These are phyloP conservation scores for Bertia moriformis DNA, from an alignment of 2,329 filamentous ascomycete species.

Conservation along the genomic window DNA sequence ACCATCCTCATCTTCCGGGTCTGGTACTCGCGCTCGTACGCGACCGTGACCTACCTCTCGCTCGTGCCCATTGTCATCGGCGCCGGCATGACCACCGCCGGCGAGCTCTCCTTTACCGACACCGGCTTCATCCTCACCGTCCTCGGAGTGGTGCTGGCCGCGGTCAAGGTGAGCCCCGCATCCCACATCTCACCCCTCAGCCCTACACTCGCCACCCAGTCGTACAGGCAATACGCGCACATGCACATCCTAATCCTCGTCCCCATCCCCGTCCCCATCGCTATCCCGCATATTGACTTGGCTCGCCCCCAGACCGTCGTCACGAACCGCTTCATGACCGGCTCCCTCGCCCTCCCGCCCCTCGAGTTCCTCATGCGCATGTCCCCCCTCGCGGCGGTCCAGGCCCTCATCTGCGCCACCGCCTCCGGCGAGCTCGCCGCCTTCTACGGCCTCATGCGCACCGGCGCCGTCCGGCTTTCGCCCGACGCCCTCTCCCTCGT, in stretches of 20 bases:
- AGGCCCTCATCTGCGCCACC: constrained; percentile 35
- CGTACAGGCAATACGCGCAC: too few species aligned
- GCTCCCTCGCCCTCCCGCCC: constrained; percentile 37
- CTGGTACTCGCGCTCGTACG: constrained; percentile 38
- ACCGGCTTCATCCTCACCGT: constrained; percentile 39
- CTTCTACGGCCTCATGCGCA: constrained; percentile 18
- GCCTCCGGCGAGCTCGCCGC: constrained; percentile 33
- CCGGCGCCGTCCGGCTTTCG: constrained; percentile 17
- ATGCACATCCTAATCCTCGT: too few species aligned
- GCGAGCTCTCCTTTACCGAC: constrained; percentile 47
- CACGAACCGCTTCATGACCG: constrained; percentile 51
- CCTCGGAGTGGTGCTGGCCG: constrained; percentile 35
- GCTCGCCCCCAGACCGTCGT: constrained; percentile 31
- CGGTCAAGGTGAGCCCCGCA: constrained; percentile 29
- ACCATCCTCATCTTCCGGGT: constrained; percentile 46
- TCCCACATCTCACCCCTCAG: too few species aligned
- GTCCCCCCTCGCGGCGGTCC: constrained; percentile 42
- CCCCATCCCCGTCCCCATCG: constrained; percentile 2
- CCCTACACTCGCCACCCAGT: too few species aligned
- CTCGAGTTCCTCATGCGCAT: constrained; percentile 48
- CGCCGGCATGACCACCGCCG: constrained; percentile 42
- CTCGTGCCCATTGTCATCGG: constrained; percentile 45
- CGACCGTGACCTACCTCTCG: constrained; percentile 39
- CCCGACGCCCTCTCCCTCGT: constrained; percentile 22
- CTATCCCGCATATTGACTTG: constrained; percentile 6